Percentiles rank a stretch among this genome's conserved stretches.
Conservation (phyloP, 371 early-diverging fungal species). For the Parasitella parasitica region DNA sequence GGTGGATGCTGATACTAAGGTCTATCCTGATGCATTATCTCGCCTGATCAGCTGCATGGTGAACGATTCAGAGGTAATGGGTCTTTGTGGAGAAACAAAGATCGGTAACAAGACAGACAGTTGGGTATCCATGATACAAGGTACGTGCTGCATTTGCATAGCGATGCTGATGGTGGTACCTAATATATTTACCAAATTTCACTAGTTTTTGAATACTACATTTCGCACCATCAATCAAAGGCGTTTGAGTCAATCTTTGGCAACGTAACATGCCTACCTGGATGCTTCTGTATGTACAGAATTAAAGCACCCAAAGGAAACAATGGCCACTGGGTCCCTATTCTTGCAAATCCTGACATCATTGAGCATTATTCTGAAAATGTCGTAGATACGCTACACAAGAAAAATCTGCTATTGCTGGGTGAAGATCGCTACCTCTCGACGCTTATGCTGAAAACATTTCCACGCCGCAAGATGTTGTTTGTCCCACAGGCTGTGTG, state of each 20-base stretch:
- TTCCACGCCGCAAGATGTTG: conserved; percentile 88
- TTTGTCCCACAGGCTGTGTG: conserved; percentile 92
- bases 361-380: conserved; percentile 90
- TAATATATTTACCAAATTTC: conserved; percentile 86
- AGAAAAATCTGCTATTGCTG: conserved; percentile 91
- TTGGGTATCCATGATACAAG: conserved; percentile 93
- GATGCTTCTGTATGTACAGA: conserved; percentile 95
- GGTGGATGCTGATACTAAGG: conserved; percentile 97
- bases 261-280: conserved; percentile 95
- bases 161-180: too few relatives aligned
- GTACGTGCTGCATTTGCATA: not conserved
- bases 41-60: conserved; percentile 75
- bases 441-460: conserved; percentile 91
- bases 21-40: conserved; percentile 75
- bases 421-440: conserved; percentile 97
- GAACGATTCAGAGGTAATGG: conserved; percentile 75
- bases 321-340: conserved; percentile 69
- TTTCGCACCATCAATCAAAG: conserved; percentile 92
- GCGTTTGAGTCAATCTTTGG: conserved; percentile 97
- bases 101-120: conserved; percentile 81
- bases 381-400: conserved; percentile 91
- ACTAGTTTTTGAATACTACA: conserved; percentile 61
- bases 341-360: conserved; percentile 84
- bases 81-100: conserved; percentile 86
- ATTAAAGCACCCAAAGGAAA: conserved; percentile 82